These are phyloP conservation scores for Microsporum ferrugineum DNA, from an alignment of 2,329 filamentous ascomycete genomes.

Conservation along the genomic window DNA sequence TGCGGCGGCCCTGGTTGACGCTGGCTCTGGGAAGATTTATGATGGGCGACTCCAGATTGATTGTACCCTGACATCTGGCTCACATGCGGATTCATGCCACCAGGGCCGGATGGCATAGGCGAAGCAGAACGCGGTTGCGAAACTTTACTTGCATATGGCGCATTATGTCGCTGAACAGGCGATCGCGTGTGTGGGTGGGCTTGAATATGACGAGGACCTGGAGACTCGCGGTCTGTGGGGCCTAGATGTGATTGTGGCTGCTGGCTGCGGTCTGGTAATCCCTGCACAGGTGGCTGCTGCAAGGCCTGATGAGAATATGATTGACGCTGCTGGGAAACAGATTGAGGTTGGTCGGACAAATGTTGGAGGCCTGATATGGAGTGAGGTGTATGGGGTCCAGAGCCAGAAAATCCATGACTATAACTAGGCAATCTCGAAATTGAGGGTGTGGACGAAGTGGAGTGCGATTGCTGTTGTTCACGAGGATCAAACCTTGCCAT, in stretches of 20 bases:
- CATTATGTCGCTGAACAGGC: constrained; percentile 8
- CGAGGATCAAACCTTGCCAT: constrained; percentile 34
- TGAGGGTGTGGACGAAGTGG: constrained; percentile 1
- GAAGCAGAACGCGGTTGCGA: constrained; percentile 8
- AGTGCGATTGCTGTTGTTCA: constrained; percentile 20
- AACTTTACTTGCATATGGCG: constrained; percentile 5
- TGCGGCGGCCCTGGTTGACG: constrained; percentile 2
- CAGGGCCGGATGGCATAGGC: constrained; percentile 4
- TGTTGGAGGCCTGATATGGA: constrained; percentile 6
- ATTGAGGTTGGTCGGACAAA: constrained; percentile 5
- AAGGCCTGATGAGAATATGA: constrained; percentile 8
- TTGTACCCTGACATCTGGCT: constrained; percentile 3
- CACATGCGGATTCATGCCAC: not conserved
- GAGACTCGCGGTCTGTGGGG: constrained; percentile 6
- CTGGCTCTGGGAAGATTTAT: constrained; percentile 3
- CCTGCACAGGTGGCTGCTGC: constrained; percentile 8
- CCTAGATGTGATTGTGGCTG: constrained; percentile 8
- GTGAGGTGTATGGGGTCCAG: constrained; percentile 3
- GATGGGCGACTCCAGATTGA: not conserved
- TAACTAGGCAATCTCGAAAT: constrained; percentile 6
- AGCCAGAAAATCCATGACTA: constrained; percentile 3
- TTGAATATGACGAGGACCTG: constrained; percentile 9
- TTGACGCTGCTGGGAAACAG: constrained; percentile 4
- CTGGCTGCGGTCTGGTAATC: constrained; percentile 19
- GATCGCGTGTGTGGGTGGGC: constrained; percentile 6